These are phyloP conservation scores for Termitomyces sp. DNA, from an alignment of 768 basidiomycete species.

Conservation along the genomic window DNA sequence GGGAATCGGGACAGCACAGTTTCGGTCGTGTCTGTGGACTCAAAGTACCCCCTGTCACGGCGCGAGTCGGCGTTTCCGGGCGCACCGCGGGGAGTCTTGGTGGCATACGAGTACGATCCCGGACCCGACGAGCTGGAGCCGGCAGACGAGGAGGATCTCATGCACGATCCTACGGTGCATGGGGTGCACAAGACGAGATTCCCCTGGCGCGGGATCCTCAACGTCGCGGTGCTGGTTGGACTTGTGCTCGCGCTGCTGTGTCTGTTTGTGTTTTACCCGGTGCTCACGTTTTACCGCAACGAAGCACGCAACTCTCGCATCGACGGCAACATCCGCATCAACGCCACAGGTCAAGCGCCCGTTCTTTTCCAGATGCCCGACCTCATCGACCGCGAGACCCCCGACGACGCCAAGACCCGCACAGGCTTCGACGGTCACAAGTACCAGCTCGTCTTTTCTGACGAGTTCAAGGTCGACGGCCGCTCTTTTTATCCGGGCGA, in stretches of 20 bases:
- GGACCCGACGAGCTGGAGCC: constrained; percentile 47
- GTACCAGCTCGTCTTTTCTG: constrained; percentile 65
- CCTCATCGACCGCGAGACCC: constrained; percentile 79
- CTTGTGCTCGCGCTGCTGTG: constrained; percentile 58
- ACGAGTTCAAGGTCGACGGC: constrained; percentile 64
- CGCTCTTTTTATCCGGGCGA: constrained; percentile 43
- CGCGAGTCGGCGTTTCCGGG: constrained; percentile 18
- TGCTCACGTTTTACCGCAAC: constrained; percentile 45
- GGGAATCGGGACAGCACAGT: not conserved
- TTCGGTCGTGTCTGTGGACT: constrained; percentile 15
- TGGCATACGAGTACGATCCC: constrained; percentile 73
- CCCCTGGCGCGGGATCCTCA: constrained; percentile 49
- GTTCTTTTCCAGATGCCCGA: constrained; percentile 51
- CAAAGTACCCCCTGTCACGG: constrained; percentile 12
- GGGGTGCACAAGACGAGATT: constrained; percentile 25
- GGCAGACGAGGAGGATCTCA: constrained; percentile 67
- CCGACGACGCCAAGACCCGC: constrained; percentile 46
- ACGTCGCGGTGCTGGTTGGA: constrained; percentile 62
- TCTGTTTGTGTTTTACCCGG: constrained; percentile 83
- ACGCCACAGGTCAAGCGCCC: constrained; percentile 61
- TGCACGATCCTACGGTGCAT: constrained; percentile 56
- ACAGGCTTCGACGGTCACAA: constrained; percentile 68
- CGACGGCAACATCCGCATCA: constrained; percentile 62
- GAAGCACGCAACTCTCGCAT: constrained; percentile 36
- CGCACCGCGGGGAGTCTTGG: constrained; percentile 31